Evolutionary conservation across 2,329 filamentous ascomycete species (phyloP).

Genomic region (Lojkania enalia): DNA sequence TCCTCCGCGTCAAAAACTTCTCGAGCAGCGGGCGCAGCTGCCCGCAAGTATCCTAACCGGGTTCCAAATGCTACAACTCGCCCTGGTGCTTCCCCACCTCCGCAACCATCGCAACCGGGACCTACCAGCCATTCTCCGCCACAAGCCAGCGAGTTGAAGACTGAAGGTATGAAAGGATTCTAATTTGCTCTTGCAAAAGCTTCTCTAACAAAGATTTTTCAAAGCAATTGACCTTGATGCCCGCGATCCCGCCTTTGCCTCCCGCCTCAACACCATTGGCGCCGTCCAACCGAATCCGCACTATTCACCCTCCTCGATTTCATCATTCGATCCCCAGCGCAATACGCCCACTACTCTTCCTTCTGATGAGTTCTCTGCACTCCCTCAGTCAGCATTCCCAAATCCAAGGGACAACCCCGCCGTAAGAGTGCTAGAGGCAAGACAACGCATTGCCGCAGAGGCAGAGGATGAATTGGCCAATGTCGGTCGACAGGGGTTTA

Average conservation of each 20-base stretch:
- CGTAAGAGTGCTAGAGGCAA: conserved; percentile 56
- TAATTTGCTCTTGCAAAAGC: neutral
- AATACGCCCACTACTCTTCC: conserved; percentile 28
- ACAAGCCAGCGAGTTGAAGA: conserved; percentile 43
- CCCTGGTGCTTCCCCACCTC: conserved; percentile 32
- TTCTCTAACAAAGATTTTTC: conserved; percentile 1
- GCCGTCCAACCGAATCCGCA: conserved; percentile 62
- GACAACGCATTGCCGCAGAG: conserved; percentile 54
- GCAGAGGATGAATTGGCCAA: conserved; percentile 59
- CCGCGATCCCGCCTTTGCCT: conserved; percentile 70
- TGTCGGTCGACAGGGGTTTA: conserved; percentile 46
- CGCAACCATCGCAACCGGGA: conserved; percentile 38
- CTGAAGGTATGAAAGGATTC: conserved; percentile 44
- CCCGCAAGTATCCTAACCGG: conserved; percentile 60
- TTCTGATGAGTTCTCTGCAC: conserved; percentile 38
- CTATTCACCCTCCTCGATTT: conserved; percentile 58
- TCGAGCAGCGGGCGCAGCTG: conserved; percentile 53
- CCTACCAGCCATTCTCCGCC: conserved; percentile 47
- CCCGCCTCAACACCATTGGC: conserved; percentile 71
- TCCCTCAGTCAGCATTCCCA: conserved; percentile 35
- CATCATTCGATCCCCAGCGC: conserved; percentile 44
- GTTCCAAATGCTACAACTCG: conserved; percentile 41
- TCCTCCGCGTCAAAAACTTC: conserved; percentile 61
- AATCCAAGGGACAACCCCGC: conserved; percentile 55
- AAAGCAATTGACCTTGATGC: conserved; percentile 63